Percentiles rank a stretch among this genome's conserved stretches.
Conservation (phyloP, 495 filamentous ascomycete genomes). For the Aspergillus cavernicola region DNA sequence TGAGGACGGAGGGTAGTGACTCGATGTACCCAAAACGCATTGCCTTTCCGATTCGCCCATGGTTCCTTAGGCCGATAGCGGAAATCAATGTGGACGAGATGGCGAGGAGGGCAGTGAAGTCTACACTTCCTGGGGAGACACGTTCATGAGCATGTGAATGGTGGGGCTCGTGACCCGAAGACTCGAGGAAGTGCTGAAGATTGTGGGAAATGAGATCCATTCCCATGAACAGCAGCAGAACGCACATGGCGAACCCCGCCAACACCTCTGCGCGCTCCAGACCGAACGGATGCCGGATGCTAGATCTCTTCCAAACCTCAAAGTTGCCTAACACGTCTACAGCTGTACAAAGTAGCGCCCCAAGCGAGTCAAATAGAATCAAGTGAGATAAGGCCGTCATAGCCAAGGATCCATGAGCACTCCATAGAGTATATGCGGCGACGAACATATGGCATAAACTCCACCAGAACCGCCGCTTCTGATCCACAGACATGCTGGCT, state of each 20-base stretch:
- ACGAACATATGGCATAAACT: conserved; percentile 82
- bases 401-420: conserved; percentile 79
- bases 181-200: conserved; percentile 78
- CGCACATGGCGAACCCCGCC: conserved; percentile 94
- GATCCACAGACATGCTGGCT: conserved; percentile 79
- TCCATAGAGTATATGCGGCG: conserved; percentile 79
- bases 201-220: conserved; percentile 93
- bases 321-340: conserved; percentile 95
- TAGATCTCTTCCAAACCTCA: conserved; percentile 93
- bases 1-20: conserved; percentile 72
- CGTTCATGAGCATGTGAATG: conserved; percentile 64
- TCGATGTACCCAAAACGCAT: conserved; percentile 80
- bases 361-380: conserved; percentile 90
- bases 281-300: conserved; percentile 89
- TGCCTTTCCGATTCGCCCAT: conserved; percentile 84
- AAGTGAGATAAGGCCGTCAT: conserved; percentile 90
- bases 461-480: conserved; percentile 80
- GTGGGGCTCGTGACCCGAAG: conserved; percentile 62
- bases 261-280: conserved; percentile 89
- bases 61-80: conserved; percentile 84
- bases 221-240: conserved; percentile 93
- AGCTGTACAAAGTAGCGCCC: conserved; percentile 85
- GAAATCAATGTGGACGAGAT: conserved; percentile 84
- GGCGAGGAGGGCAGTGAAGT: conserved; percentile 79
- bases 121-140: conserved; percentile 69